Conservation (phyloP, 2,329 filamentous ascomycete species). For the Nemania sp. region DNA sequence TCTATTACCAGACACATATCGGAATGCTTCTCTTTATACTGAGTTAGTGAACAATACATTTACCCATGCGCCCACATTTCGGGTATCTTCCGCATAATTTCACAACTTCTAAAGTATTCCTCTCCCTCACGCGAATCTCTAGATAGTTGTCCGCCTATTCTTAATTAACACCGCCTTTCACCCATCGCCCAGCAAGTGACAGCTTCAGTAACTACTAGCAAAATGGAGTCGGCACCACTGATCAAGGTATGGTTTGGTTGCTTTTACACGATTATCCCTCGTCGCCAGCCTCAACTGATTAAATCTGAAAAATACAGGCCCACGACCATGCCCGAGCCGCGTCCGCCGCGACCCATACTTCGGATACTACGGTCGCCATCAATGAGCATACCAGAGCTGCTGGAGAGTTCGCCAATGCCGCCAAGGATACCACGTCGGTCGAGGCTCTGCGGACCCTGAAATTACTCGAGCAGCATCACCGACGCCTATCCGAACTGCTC, state of each 20-base stretch:
- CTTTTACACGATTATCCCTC: not conserved
- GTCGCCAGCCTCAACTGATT: slow-evolving; percentile 30
- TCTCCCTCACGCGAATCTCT: slow-evolving; percentile 1
- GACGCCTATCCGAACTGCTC: slow-evolving; percentile 83
- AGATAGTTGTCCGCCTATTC: not conserved
- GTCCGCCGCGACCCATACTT: slow-evolving; percentile 78
- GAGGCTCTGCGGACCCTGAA: slow-evolving; percentile 86
- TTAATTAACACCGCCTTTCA: not conserved
- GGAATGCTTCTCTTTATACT: not conserved
- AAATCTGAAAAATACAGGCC: slow-evolving; percentile 65
- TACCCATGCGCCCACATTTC: slow-evolving; percentile 3
- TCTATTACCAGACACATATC: not conserved
- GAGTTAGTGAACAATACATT: slow-evolving; percentile 4
- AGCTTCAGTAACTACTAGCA: slow-evolving; percentile 26
- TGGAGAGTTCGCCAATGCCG: slow-evolving; percentile 86
- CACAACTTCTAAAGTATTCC: too few relatives aligned
- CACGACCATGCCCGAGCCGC: slow-evolving; percentile 91
- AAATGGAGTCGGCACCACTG: slow-evolving; percentile 77
- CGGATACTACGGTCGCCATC: slow-evolving; percentile 83
- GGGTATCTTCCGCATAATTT: not conserved
- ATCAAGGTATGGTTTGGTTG: slow-evolving; percentile 64
- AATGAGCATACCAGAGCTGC: slow-evolving; percentile 91
- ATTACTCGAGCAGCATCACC: slow-evolving; percentile 89
- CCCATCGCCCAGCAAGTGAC: slow-evolving; percentile 13
- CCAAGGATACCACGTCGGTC: slow-evolving; percentile 73